These are phyloP conservation scores for Phoma sp. DNA, from an alignment of 2,329 filamentous ascomycete species.

Conservation along the genomic window DNA sequence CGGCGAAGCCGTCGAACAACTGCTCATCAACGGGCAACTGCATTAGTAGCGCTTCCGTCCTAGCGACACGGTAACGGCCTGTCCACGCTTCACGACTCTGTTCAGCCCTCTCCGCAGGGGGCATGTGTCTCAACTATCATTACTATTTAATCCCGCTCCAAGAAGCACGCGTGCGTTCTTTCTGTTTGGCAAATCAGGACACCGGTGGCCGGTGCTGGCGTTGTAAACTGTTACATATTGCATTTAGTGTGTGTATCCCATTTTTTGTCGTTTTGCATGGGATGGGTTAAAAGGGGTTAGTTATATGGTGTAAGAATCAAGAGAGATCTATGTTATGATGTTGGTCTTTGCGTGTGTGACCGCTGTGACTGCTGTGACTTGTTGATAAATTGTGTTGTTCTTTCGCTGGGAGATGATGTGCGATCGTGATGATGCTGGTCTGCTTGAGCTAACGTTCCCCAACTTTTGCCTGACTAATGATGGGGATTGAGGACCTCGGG, in stretches of 20 bases:
- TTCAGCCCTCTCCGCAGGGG: conserved; percentile 8
- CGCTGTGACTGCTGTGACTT: background rate
- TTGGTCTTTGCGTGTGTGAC: background rate
- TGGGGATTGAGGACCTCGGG: too few species aligned
- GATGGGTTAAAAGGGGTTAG: conserved; percentile 2
- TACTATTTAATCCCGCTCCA: conserved; percentile 16
- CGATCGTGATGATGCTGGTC: too few species aligned
- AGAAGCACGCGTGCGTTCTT: conserved; percentile 12
- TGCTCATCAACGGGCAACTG: conserved; percentile 21
- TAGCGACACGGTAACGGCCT: conserved; percentile 11
- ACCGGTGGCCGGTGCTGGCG: conserved; percentile 12
- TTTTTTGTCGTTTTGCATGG: conserved; percentile 1
- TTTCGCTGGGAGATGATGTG: too few species aligned
- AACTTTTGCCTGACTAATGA: too few species aligned
- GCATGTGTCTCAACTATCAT: conserved; percentile 18
- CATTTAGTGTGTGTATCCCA: conserved; percentile 3
- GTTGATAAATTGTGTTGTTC: too few species aligned
- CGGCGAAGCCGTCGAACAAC: conserved; percentile 48
- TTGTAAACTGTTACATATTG: conserved; percentile 13
- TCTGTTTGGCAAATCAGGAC: background rate
- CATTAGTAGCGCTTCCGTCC: conserved; percentile 4
- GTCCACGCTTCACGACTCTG: conserved; percentile 17
- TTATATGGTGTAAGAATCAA: conserved; percentile 12
- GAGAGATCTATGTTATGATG: conserved; percentile 3
- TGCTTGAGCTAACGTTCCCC: too few species aligned